Evolutionary conservation across 2,329 filamentous ascomycete genomes (phyloP).

Genomic region (Penicillium vulpinum): DNA sequence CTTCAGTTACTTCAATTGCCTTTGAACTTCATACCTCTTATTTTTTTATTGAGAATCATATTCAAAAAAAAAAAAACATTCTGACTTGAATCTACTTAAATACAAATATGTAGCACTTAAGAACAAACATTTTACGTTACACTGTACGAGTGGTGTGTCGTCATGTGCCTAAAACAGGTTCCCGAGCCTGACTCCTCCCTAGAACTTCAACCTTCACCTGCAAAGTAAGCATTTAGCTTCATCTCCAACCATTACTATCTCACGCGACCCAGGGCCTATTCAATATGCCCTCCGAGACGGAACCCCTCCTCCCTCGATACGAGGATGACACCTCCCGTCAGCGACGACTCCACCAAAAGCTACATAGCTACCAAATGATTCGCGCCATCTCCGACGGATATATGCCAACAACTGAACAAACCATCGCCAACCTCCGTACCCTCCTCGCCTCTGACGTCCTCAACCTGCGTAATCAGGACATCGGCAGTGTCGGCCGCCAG

Average conservation of each 20-base stretch:
- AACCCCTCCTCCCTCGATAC: slow-evolving; percentile 77
- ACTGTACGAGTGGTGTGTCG: slow-evolving; percentile 5
- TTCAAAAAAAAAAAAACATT: background rate
- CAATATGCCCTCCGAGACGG: slow-evolving; percentile 58
- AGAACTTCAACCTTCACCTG: background rate
- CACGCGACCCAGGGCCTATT: background rate
- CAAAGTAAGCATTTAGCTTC: background rate
- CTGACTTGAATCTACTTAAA: background rate
- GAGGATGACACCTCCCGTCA: slow-evolving; percentile 75
- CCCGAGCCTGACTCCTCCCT: background rate
- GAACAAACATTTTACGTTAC: background rate
- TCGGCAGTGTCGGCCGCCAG: slow-evolving; percentile 75
- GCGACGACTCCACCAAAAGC: slow-evolving; percentile 77
- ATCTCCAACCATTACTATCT: background rate
- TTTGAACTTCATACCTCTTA: background rate
- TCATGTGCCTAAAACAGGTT: slow-evolving; percentile 15
- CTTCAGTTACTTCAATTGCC: background rate
- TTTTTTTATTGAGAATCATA: background rate
- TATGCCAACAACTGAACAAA: slow-evolving; percentile 88
- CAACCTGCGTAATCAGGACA: slow-evolving; percentile 69
- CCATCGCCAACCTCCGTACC: slow-evolving; percentile 75
- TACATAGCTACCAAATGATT: slow-evolving; percentile 91
- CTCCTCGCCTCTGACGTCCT: slow-evolving; percentile 75
- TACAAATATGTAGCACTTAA: background rate
- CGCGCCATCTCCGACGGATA: slow-evolving; percentile 78